Percentiles rank a stretch among this genome's conserved stretches.
These are phyloP conservation scores for Boletus sensibilis DNA, from an alignment of 768 basidiomycete genomes.

Conservation along the genomic window DNA sequence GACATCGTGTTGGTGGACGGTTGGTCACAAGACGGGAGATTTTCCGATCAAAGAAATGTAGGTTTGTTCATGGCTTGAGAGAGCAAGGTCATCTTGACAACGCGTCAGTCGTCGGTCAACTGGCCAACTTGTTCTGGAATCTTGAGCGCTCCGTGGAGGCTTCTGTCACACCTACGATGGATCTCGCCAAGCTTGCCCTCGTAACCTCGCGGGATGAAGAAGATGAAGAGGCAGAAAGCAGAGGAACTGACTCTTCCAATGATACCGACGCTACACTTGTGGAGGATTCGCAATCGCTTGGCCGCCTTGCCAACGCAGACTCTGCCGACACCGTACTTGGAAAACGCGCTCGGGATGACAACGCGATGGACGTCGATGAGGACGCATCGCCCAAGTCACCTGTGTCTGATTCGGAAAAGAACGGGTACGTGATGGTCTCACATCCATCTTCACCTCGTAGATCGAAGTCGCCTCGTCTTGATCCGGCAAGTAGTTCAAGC, in stretches of 20 bases:
- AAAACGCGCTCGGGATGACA: constrained; percentile 58
- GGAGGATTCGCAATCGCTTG: constrained; percentile 56
- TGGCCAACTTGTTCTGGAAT: constrained; percentile 75
- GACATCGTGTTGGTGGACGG: constrained; percentile 85
- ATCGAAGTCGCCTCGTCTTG: constrained; percentile 37
- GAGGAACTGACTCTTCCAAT: constrained; percentile 77
- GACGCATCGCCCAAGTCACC: constrained; percentile 31
- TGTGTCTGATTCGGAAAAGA: constrained; percentile 38
- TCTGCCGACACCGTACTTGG: constrained; percentile 61
- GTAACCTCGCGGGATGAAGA: constrained; percentile 90
- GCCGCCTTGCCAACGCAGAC: constrained; percentile 20
- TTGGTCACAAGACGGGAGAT: constrained; percentile 81
- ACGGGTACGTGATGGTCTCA: constrained; percentile 42
- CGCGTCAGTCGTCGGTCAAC: constrained; percentile 68
- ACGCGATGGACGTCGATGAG: constrained; percentile 56
- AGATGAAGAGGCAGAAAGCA: constrained; percentile 71
- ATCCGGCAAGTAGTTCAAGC: constrained; percentile 30
- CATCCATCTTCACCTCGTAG: constrained; percentile 36
- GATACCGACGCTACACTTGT: constrained; percentile 89
- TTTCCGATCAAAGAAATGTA: constrained; percentile 81
- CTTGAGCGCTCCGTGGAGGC: constrained; percentile 64
- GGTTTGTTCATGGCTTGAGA: constrained; percentile 23
- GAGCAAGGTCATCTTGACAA: constrained; percentile 10
- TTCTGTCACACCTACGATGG: constrained; percentile 79
- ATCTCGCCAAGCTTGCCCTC: constrained; percentile 88